Conservation (phyloP, 2,329 filamentous ascomycete genomes). For the Trichoderma simmonsii region DNA sequence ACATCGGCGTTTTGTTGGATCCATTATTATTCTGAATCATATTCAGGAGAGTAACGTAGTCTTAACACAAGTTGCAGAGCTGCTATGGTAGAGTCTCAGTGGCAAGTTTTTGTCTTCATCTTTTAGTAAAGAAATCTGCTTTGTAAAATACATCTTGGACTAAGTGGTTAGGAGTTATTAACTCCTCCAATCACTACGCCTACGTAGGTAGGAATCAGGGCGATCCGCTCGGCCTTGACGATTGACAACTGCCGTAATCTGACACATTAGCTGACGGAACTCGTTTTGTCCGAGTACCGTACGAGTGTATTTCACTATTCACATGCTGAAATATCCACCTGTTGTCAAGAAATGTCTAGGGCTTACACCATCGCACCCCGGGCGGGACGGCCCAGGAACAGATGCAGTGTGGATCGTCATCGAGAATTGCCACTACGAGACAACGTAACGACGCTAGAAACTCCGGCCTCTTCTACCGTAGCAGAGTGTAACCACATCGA, state of each 20-base stretch:
- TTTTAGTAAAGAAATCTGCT: background rate
- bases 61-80: background rate
- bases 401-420: background rate
- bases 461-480: background rate
- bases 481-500: background rate
- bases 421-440: background rate
- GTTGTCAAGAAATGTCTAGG: background rate
- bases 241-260: background rate
- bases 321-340: background rate
- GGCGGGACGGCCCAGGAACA: slow-evolving; percentile 3
- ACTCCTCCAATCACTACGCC: background rate
- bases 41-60: background rate
- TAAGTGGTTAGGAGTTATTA: background rate
- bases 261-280: background rate
- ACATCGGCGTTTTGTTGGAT: background rate
- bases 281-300: background rate
- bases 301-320: background rate
- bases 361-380: background rate
- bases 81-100: background rate
- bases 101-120: background rate
- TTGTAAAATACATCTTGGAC: background rate
- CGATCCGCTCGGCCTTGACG: background rate
- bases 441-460: background rate
- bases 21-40: background rate
- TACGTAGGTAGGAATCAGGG: background rate